phyloP scores from a whole-genome alignment of 805 yeast genomes.

The Blastobotrys americana region DNA sequence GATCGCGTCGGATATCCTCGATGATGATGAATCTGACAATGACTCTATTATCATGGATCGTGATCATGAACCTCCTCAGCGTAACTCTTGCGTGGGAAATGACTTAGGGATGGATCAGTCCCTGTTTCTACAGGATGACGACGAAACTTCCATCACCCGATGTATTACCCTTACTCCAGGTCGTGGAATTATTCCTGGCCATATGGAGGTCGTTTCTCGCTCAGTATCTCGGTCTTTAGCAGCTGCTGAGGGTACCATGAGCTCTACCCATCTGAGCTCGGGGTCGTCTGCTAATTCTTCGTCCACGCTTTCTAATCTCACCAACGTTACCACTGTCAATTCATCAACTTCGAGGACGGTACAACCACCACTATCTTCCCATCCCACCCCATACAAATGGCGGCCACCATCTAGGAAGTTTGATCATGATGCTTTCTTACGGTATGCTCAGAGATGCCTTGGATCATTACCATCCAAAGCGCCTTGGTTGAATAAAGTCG shows the following conservation, averaged over 20 bases:
- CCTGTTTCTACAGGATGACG: background rate
- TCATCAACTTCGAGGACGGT: background rate
- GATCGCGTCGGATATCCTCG: background rate
- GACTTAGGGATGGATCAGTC: background rate
- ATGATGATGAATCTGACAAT: background rate
- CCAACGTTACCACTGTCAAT: background rate
- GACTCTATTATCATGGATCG: background rate
- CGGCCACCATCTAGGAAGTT: slow-evolving; percentile 6
- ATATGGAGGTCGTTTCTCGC: background rate
- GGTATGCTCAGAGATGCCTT: slow-evolving; percentile 23
- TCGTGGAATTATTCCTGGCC: background rate
- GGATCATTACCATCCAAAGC: slow-evolving; percentile 17
- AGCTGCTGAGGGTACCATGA: background rate
- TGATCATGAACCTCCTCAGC: background rate
- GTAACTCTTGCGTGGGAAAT: background rate
- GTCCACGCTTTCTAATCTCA: background rate
- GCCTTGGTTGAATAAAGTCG: slow-evolving; percentile 21
- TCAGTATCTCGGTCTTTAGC: background rate
- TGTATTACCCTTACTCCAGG: background rate
- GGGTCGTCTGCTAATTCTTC: background rate
- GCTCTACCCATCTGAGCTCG: background rate
- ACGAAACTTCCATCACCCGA: background rate
- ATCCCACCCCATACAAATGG: slow-evolving; percentile 15
- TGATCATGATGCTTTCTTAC: slow-evolving; percentile 8
- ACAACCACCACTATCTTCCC: slow-evolving; percentile 6